Evolutionary conservation across 306 rosid genomes (phyloP), one percentile per base, ranked within the genome.

Genomic region (Trichosanthes truncata): DNA sequence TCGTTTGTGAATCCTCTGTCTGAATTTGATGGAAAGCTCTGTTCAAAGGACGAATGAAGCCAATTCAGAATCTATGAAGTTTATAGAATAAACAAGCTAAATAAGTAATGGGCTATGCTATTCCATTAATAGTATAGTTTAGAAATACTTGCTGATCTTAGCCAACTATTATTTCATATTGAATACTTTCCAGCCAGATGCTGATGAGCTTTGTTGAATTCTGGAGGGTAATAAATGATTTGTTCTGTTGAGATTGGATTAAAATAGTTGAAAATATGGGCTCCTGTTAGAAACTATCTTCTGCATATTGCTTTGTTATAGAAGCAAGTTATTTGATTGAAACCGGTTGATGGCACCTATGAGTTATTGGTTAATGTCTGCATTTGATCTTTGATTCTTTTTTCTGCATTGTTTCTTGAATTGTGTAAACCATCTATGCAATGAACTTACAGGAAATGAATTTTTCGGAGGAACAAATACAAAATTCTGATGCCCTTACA

Each of bases 391-490:
- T 73, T 73, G 59, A 48, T 73, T 9, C 18, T 29, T 48, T 46
- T 74, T 36, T 74, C 46, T 74, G 29, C 17, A 51, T 48, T 26
- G 38, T 68, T 73, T 48, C 43, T 29, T 55, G 51, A 35, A 29
- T 74, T 83, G 72, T 55, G 53, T 21, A 35, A 38, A 33, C 46
- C 62, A 17, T 48, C 18, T 48, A 18, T 74, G 43, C 9, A 29
- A 74, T 18, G 62, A 74, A 74, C 78, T 23, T 67, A 84, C 87
- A 94, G 97, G 99, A 95, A 86, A 73, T 88, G 81, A 87, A 83
- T 77, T 86, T 90, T 81, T 76, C 87, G 1, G 96, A 89, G 83
- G 97, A 91, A 63, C 96, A 84, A 79, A 93, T 95, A 75, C 97
- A 91, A 83, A 81, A 89, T 63, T 86, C 94, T 2, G 97, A 93